These are phyloP conservation scores for Fonsecaea erecta DNA, from an alignment of 2,329 filamentous ascomycete genomes.

Conservation along the genomic window DNA sequence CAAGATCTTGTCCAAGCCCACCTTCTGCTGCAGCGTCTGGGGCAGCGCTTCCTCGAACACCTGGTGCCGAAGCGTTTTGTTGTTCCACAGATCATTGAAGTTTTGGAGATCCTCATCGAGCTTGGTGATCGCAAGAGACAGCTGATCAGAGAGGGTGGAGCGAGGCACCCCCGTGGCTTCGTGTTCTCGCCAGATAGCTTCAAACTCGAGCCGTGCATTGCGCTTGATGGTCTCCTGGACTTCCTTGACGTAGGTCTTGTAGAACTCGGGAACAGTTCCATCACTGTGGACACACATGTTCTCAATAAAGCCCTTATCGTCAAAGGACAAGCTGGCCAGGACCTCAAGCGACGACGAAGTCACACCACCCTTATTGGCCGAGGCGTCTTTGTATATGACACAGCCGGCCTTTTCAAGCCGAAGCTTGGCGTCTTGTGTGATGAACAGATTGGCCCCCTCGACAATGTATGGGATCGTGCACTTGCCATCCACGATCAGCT, in stretches of 20 bases:
- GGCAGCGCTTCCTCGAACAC: conserved; percentile 87
- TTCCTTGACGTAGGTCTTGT: conserved; percentile 87
- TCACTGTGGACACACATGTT: conserved; percentile 89
- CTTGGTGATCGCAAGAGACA: conserved; percentile 91
- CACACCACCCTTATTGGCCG: conserved; percentile 97
- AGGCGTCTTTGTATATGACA: conserved; percentile 95
- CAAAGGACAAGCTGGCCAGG: conserved; percentile 89
- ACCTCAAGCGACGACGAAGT: conserved; percentile 97
- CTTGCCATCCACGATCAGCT: conserved; percentile 90
- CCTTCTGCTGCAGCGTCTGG: conserved; percentile 79
- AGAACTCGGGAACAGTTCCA: conserved; percentile 84
- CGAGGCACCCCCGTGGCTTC: conserved; percentile 77
- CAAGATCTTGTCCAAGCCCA: conserved; percentile 87
- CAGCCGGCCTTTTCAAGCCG: conserved; percentile 94
- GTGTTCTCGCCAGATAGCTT: conserved; percentile 96
- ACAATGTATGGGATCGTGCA: conserved; percentile 89
- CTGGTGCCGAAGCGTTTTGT: conserved; percentile 74
- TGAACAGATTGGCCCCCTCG: conserved; percentile 97
- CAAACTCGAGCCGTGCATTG: conserved; percentile 92
- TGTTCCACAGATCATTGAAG: conserved; percentile 82
- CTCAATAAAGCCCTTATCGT: conserved; percentile 82
- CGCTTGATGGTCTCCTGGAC: conserved; percentile 90
- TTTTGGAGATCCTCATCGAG: conserved; percentile 95
- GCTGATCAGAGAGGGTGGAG: conserved; percentile 86
- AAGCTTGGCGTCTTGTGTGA: conserved; percentile 96